Evolutionary conservation across 306 rosid species (phyloP), one percentile per base, ranked within the genome.

Genomic region (Glycyrrhiza uralensis): DNA sequence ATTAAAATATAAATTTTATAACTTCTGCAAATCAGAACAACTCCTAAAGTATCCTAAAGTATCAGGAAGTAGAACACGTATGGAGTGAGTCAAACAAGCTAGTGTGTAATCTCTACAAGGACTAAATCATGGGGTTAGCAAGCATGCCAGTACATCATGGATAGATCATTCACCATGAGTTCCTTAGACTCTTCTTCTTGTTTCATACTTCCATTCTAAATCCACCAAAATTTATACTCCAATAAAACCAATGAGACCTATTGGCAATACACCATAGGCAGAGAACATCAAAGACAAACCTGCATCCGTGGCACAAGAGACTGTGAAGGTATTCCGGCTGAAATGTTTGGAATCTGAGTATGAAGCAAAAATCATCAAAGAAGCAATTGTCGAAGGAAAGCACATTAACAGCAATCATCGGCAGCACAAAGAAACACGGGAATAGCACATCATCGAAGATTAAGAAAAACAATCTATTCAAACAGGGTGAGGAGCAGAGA

Each of bases 281-380:
- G 38, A 78, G 47, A 74, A 83, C 41, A 76, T 24, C 44, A 10
- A 59, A 66, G 70, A 79, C 79, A 67, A 61, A 93, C 97, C 98
- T 89, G 98, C 87, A 89, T 50, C 72, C 96, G 85, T 5, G 96
- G 87, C 57, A 76, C 35, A 66, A 72, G 76, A 71, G 97, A 72
- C 69, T 88, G 93, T 4, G 97, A 88, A 63, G 98, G n/a, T 92
- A 93, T 78, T 47, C 93, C 49, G 11, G 88, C 91, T 0, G 98
- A 91, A 44, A 91, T 87, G 82, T 91, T 93, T 59, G 96, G 96
- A 67, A 93, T 87, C 98, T 91, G 88, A 55, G 78, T 26, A 50
- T 19, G 59, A 64, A 32, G 76, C 38, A 71, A 72, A 73, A 71
- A 29, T 54, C 26, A 65, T 60, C 33, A 78, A 28, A n/a, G 36